phyloP scores from a whole-genome alignment of 495 filamentous ascomycete species.

The Durotheca rogersii region DNA sequence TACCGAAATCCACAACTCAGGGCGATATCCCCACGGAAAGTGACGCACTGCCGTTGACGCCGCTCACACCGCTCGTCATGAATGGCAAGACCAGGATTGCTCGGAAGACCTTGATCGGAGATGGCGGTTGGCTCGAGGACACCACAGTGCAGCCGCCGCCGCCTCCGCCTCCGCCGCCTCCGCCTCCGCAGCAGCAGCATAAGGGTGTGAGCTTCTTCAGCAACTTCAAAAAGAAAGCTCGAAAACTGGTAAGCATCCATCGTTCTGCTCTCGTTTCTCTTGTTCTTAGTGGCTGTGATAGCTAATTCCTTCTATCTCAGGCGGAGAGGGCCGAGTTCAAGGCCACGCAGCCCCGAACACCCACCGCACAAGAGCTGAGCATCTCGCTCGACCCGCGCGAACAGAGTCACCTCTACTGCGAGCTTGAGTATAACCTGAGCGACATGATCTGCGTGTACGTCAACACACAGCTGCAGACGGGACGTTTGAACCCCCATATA shows the following conservation, averaged over 20 bases:
- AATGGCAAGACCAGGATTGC: conserved; percentile 2
- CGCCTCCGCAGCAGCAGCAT: too few relatives aligned
- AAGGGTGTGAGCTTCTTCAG: conserved; percentile 39
- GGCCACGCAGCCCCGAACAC: conserved; percentile 7
- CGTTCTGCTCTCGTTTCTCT: not conserved
- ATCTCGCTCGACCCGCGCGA: conserved; percentile 48
- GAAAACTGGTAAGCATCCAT: conserved; percentile 41
- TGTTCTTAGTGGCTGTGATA: not conserved
- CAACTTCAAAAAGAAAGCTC: conserved; percentile 44
- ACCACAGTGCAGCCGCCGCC: conserved; percentile 37
- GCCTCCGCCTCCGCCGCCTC: too few relatives aligned
- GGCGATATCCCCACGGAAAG: not conserved
- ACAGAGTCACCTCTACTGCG: conserved; percentile 49
- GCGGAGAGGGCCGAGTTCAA: conserved; percentile 34
- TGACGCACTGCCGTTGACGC: conserved; percentile 21
- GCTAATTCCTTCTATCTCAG: conserved; percentile 25
- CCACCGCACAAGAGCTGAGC: conserved; percentile 22
- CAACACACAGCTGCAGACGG: conserved; percentile 39
- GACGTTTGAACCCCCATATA: conserved; percentile 40
- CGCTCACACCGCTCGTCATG: conserved; percentile 30
- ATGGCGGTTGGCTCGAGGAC: conserved; percentile 51
- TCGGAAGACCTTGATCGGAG: conserved; percentile 45
- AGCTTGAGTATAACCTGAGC: conserved; percentile 44
- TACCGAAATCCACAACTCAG: not conserved
- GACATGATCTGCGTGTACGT: conserved; percentile 43